Conservation (phyloP, 1,139 yeast species). For the Saccharomyces hybrid region DNA sequence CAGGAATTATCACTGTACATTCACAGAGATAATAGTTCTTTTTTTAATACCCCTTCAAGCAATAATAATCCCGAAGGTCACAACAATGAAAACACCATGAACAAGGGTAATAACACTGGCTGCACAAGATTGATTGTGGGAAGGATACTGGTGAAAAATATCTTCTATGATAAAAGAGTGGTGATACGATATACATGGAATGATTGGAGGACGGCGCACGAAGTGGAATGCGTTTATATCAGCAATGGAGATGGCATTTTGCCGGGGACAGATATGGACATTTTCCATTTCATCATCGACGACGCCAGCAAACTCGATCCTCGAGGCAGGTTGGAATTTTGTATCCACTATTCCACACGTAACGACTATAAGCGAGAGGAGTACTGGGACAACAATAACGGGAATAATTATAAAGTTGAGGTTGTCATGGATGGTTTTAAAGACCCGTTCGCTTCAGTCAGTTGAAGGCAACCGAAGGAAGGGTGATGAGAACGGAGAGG, state of each 20-base stretch:
- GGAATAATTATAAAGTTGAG: slow-evolving; percentile 26
- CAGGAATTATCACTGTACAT: slow-evolving; percentile 28
- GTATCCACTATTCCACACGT: slow-evolving; percentile 28
- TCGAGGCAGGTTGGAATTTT: slow-evolving; percentile 22
- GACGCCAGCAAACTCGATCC: slow-evolving; percentile 12
- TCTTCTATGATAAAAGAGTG: slow-evolving; percentile 28
- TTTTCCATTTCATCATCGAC: slow-evolving; percentile 29
- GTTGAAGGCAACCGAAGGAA: neutral
- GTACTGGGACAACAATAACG: slow-evolving; percentile 31
- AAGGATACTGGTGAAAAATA: slow-evolving; percentile 27
- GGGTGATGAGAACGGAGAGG: neutral
- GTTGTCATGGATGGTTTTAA: slow-evolving; percentile 24
- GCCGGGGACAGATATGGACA: slow-evolving; percentile 29
- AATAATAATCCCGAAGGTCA: neutral
- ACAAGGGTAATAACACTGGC: neutral
- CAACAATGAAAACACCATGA: neutral
- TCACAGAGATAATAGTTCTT: slow-evolving; percentile 8
- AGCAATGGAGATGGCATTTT: slow-evolving; percentile 25
- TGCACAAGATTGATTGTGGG: slow-evolving; percentile 17
- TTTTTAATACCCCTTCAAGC: neutral
- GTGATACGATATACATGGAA: slow-evolving; percentile 28
- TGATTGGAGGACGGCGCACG: slow-evolving; percentile 25
- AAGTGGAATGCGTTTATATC: slow-evolving; percentile 28
- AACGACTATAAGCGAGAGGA: slow-evolving; percentile 19
- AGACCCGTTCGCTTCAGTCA: slow-evolving; percentile 18